These are phyloP conservation scores for Fusarium sp. DNA, from an alignment of 2,329 filamentous ascomycete genomes.

Conservation along the genomic window DNA sequence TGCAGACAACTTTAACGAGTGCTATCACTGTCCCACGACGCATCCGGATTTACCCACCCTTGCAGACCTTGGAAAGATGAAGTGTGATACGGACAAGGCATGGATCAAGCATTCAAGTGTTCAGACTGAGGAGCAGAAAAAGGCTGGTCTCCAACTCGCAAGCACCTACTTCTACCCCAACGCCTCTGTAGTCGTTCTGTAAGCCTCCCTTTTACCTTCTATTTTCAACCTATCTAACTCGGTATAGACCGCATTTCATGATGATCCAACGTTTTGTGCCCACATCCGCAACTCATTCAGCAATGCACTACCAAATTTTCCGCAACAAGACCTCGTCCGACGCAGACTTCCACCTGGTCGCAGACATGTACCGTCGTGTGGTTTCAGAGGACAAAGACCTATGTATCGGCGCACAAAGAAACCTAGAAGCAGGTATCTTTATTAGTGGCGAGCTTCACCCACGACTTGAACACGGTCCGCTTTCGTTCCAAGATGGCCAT, in stretches of 20 bases:
- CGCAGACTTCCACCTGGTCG: slow-evolving; percentile 9
- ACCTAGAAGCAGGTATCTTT: slow-evolving; percentile 27
- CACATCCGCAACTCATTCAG: slow-evolving; percentile 10
- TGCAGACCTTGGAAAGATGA: slow-evolving; percentile 31
- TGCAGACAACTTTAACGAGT: slow-evolving; percentile 73
- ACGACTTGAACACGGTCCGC: slow-evolving; percentile 30
- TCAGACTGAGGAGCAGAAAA: slow-evolving; percentile 32
- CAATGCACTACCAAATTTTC: slow-evolving; percentile 35
- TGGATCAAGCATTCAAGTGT: slow-evolving; percentile 35
- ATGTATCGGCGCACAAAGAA: slow-evolving; percentile 21
- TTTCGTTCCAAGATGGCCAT: slow-evolving; percentile 33
- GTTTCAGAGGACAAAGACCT: slow-evolving; percentile 36
- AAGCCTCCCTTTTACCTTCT: background rate
- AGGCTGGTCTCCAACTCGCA: slow-evolving; percentile 25
- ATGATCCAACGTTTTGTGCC: slow-evolving; percentile 37
- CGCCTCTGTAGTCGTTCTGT: slow-evolving; percentile 34
- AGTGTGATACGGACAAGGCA: slow-evolving; percentile 26
- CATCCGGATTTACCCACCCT: slow-evolving; percentile 34
- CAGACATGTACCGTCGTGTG: slow-evolving; percentile 24
- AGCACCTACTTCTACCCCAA: slow-evolving; percentile 39
- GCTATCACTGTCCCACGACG: slow-evolving; percentile 38
- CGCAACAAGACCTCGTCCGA: slow-evolving; percentile 27
- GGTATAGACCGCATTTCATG: slow-evolving; percentile 28
- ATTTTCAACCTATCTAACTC: background rate
- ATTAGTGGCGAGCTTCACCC: slow-evolving; percentile 33